Evolutionary conservation across 176 grass and related monocot species (phyloP).

Genomic region (Echinochloa phyllopogon): DNA sequence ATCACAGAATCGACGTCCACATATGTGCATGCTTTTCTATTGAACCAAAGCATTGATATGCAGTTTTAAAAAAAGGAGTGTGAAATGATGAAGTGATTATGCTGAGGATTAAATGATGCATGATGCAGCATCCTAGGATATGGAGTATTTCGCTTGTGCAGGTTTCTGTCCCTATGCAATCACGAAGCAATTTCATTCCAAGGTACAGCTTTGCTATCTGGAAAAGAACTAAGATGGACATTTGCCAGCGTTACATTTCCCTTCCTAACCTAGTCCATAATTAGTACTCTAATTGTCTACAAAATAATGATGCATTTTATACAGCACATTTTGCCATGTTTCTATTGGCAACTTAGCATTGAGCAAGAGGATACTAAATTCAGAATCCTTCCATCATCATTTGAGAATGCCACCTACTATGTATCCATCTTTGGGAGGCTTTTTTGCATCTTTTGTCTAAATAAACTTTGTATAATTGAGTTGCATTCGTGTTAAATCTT

Average conservation of each 20-base stretch:
- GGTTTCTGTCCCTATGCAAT: not conserved
- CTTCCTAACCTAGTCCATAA: not conserved
- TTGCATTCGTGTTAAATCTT: not conserved
- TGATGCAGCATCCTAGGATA: not conserved
- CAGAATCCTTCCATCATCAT: not conserved
- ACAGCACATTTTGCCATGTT: not conserved
- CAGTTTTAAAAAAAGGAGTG: conserved; percentile 9
- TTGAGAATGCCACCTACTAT: not conserved
- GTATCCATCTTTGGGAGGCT: not conserved
- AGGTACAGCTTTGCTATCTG: not conserved
- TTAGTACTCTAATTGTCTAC: not conserved
- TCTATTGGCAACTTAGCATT: not conserved
- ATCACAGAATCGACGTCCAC: not conserved
- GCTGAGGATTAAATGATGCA: conserved; percentile 10
- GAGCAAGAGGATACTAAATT: not conserved
- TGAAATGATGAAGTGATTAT: not conserved
- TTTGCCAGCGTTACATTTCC: not conserved
- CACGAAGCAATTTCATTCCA: not conserved
- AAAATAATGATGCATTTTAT: conserved; percentile 10
- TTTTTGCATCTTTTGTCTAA: not conserved
- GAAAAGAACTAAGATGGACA: not conserved
- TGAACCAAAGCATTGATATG: conserved; percentile 12
- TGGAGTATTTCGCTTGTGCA: not conserved
- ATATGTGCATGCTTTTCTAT: conserved; percentile 4
- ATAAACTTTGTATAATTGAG: not conserved